Evolutionary conservation across 805 yeast genomes (phyloP).

Genomic region (Danielia reshetovae): DNA sequence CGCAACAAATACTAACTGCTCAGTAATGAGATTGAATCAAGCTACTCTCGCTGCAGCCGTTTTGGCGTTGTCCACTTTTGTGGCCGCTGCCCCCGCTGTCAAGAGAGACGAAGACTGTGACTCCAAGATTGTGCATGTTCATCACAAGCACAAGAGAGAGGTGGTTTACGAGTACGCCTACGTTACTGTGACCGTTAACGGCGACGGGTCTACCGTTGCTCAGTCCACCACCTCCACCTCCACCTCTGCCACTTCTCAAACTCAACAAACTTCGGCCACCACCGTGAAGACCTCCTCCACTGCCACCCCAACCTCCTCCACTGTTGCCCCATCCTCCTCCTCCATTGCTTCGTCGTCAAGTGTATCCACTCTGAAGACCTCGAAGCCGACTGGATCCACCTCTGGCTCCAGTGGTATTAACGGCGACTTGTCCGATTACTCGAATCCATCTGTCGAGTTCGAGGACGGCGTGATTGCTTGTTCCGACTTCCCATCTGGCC

Average conservation of each 20-base stretch:
- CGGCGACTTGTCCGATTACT: slow-evolving; percentile 60
- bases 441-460: slow-evolving; percentile 58
- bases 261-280: slow-evolving; percentile 4
- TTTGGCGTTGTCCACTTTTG: slow-evolving; percentile 10
- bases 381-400: slow-evolving; percentile 23
- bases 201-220: slow-evolving; percentile 43
- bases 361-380: slow-evolving; percentile 21
- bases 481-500: slow-evolving; percentile 68
- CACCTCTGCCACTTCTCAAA: slow-evolving; percentile 1
- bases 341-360: slow-evolving; percentile 16
- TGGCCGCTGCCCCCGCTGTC: slow-evolving; percentile 14
- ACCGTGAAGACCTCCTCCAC: slow-evolving; percentile 6
- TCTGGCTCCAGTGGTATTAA: slow-evolving; percentile 40
- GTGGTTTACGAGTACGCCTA: slow-evolving; percentile 48
- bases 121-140: slow-evolving; percentile 40
- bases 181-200: slow-evolving; percentile 36
- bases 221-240: slow-evolving; percentile 15
- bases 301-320: slow-evolving; percentile 16
- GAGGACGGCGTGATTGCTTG: slow-evolving; percentile 70
- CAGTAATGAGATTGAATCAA: slow-evolving; percentile 10
- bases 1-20: no score
- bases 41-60: slow-evolving; percentile 10
- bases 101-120: slow-evolving; percentile 13
- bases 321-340: slow-evolving; percentile 13
- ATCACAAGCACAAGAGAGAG: slow-evolving; percentile 60